Evolutionary conservation across 257 asterid species (phyloP), one percentile per base, ranked within the genome.

Genomic region (Solanum sejunctum): DNA sequence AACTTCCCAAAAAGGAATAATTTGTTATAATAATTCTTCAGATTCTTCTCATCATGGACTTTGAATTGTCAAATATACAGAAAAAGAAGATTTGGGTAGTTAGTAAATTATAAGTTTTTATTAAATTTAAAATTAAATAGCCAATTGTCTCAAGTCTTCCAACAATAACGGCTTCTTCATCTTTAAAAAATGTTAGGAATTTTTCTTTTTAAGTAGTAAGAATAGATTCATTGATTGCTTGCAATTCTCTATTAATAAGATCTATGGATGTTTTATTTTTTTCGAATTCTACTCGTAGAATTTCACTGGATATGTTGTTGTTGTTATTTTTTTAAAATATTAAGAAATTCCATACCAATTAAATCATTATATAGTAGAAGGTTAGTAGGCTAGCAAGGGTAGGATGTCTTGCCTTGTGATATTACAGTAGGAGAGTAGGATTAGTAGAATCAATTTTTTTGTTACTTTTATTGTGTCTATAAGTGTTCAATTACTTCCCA

Each of bases 1-100:
- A 77, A 83, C 85, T 83, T 83, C 80, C 85, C 41, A 43, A 47
- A 83, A 66, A 70, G 49, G 85, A 67, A 83, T 51, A 83, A 66
- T 51, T 18, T 58, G 36, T 66, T 47, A 66, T 47, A 83, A 66
- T 64, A 67, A 83, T 63, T 66, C 47, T 17, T 7, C 28, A 7
- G 20, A 80, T 56, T 56, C 84, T 58, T 80, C 51, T 16, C 64
- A 67, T 61, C 77, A 64, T 47, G 26, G n/a, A 49, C 85, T 66
- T 61, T 67, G 54, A 12, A 20, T 56, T 26, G 63, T 56, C 36
- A 56, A 17, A 54, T 10, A 51, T 51, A 17, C 58, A 83, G 80
- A 36, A 72, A 66, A 83, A 47, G 36, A 66, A 83, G 51, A 83
- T 83, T 83, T 66, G 66, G 85, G 80, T 18, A 67, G 85, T 83